Base-by-base conservation (phyloP, 2,329 filamentous ascomycete species). In the Fusarium agapanthi region DNA sequence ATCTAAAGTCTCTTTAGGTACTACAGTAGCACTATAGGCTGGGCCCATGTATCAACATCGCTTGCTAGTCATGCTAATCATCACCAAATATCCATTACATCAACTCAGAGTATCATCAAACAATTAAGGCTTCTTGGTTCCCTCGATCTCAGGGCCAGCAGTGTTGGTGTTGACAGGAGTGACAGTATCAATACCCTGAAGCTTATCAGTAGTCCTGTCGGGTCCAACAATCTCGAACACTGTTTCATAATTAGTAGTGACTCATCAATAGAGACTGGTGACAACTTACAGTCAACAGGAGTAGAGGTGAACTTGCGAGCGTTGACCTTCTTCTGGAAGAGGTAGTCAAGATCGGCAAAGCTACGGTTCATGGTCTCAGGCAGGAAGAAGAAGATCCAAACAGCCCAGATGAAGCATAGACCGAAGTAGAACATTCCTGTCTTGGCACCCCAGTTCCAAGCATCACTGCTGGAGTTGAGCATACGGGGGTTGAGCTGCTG, bases 351-450 rank as follows among this genome's bases (percentile, higher is more conserved):
- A 79, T 90, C 88, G 47, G 84, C 86, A 62, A 87, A 86, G 3
- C 85, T 87, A 47, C 86, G 83, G 35, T 84, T 86, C 64, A 83
- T 85, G 18, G 88, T 87, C 80, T 90, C 88, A 8, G 87, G 87
- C 8, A 88, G 79, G 48, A 84, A 85, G 74, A 86, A 86, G 73
- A 80, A 87, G 7, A 86, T 84, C 83, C 88, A 90, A 1, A 82
- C 57, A 3, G 84, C 78, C 56, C 85, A 86, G 12, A 84, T 37
- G 9, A 85, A 74, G 73, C 85, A 85, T 11, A 86, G 81, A 4
- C 75, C 81, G 15, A 80, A 81, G 80, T 83, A 86, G 75, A 86
- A 81, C 72, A 85, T 83, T 22, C 80, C 88, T 63, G 78, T 83
- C 80, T 79, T 85, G 75, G 85, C 87, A 73, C 78, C 84, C 83